These are phyloP conservation scores for Sherardia arvensis DNA, from an alignment of 257 asterid species.

Conservation along the genomic window DNA sequence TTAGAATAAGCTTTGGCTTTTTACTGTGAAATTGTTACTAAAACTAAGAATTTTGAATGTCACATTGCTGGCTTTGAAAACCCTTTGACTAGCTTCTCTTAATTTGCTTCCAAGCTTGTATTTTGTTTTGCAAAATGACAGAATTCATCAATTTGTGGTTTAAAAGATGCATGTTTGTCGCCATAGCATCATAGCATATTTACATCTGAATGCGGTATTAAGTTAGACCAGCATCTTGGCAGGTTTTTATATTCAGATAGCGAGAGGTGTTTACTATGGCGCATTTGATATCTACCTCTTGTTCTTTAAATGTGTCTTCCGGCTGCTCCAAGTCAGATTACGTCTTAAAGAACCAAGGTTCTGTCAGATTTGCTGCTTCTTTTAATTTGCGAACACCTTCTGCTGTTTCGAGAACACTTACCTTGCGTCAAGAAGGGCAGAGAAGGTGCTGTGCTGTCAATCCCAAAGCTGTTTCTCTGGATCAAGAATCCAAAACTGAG, in stretches of 20 bases:
- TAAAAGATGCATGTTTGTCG: not conserved
- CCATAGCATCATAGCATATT: not conserved
- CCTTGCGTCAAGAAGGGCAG: slow-evolving; percentile 12
- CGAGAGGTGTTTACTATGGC: slow-evolving; percentile 41
- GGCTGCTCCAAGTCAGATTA: slow-evolving; percentile 21
- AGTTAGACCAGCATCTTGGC: slow-evolving; percentile 12
- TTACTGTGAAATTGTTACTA: not conserved
- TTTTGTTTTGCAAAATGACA: not conserved
- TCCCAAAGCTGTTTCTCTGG: slow-evolving; percentile 45
- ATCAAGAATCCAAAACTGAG: slow-evolving; percentile 40
- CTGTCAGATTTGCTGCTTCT: slow-evolving; percentile 25
- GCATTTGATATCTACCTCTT: slow-evolving; percentile 51
- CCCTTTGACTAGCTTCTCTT: not conserved
- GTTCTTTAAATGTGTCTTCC: slow-evolving; percentile 35
- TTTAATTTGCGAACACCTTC: slow-evolving; percentile 20
- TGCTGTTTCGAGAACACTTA: slow-evolving; percentile 18
- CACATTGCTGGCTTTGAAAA: not conserved
- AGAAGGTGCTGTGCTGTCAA: slow-evolving; percentile 19
- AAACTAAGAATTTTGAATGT: not conserved
- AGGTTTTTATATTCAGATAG: slow-evolving; percentile 21
- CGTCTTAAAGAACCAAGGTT: slow-evolving; percentile 23
- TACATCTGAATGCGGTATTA: not conserved
- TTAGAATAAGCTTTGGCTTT: not conserved
- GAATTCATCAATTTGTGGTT: not conserved
- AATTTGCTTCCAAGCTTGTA: not conserved